Conservation (phyloP, 2,329 filamentous ascomycete species). For the Cadophora luteo-olivacea region DNA sequence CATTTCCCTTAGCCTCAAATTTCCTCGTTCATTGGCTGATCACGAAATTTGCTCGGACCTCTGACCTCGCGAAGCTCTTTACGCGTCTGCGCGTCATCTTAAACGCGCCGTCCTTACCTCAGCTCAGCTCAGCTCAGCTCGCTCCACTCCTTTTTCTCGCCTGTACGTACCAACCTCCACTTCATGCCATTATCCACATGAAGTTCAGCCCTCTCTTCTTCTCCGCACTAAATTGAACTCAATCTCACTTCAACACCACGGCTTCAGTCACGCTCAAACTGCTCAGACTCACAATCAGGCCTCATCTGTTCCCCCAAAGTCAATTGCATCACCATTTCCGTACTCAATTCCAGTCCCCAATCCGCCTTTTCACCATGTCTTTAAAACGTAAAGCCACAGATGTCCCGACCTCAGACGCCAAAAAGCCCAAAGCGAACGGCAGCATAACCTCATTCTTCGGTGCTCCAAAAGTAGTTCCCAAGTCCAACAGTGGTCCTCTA, state of each 20-base stretch:
- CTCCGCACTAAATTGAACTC: background rate
- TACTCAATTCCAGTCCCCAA: constrained; percentile 13
- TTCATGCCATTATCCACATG: background rate
- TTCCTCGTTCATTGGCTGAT: background rate
- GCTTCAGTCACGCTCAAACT: background rate
- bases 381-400: constrained; percentile 72
- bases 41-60: constrained; percentile 26
- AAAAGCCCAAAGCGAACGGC: constrained; percentile 76
- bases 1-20: background rate
- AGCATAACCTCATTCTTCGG: constrained; percentile 92
- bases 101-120: constrained; percentile 27
- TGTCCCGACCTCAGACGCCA: constrained; percentile 56
- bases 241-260: background rate
- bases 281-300: background rate
- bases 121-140: background rate
- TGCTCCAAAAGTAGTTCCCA: constrained; percentile 51
- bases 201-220: background rate
- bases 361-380: constrained; percentile 44
- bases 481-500: constrained; percentile 51
- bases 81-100: constrained; percentile 19
- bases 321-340: constrained; percentile 1
- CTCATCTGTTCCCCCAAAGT: constrained; percentile 11
- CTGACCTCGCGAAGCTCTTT: constrained; percentile 36
- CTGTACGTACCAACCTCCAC: constrained; percentile 8
- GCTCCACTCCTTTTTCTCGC: constrained; percentile 14